Percentiles rank a stretch among this genome's conserved stretches.
Evolutionary conservation across 2,329 filamentous ascomycete genomes (phyloP).

Genomic region (Hypoxylon sp.): DNA sequence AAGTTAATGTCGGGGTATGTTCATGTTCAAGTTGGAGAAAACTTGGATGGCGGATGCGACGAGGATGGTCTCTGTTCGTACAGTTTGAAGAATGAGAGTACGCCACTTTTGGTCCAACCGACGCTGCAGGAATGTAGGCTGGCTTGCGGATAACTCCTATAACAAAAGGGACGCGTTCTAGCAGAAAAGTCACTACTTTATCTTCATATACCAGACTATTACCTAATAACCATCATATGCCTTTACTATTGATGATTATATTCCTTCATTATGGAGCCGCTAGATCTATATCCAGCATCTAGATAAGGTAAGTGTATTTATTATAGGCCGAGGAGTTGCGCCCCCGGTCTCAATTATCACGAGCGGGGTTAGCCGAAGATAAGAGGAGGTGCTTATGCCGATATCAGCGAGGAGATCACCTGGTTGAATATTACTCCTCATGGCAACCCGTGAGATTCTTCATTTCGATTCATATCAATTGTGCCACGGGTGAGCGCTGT

Average conservation of each 20-base stretch:
- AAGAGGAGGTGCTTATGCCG: slow-evolving; percentile 32
- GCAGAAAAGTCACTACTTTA: not conserved
- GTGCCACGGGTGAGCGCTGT: not conserved
- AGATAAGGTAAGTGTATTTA: slow-evolving; percentile 12
- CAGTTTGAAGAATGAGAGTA: slow-evolving; percentile 34
- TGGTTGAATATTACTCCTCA: slow-evolving; percentile 8
- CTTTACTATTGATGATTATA: slow-evolving; percentile 3
- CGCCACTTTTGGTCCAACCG: slow-evolving; percentile 43
- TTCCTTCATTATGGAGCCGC: not conserved
- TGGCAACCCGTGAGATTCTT: not conserved
- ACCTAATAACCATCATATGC: not conserved
- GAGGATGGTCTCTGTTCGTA: slow-evolving; percentile 42
- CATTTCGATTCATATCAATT: not conserved
- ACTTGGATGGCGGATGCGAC: slow-evolving; percentile 43
- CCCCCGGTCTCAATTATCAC: slow-evolving; percentile 28
- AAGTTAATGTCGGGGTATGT: slow-evolving; percentile 38
- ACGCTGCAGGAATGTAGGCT: slow-evolving; percentile 44
- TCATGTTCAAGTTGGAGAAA: slow-evolving; percentile 18
- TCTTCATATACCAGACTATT: not conserved
- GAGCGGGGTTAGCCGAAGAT: slow-evolving; percentile 44
- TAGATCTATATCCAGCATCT: slow-evolving; percentile 1
- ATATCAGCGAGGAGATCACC: slow-evolving; percentile 31
- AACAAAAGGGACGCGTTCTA: not conserved
- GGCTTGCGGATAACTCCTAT: slow-evolving; percentile 32
- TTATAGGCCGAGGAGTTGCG: slow-evolving; percentile 3